A percentile compares a stretch with the other conserved stretches of the same genome.
phyloP scores from a whole-genome alignment of 768 basidiomycete genomes.

The Russula sp. region DNA sequence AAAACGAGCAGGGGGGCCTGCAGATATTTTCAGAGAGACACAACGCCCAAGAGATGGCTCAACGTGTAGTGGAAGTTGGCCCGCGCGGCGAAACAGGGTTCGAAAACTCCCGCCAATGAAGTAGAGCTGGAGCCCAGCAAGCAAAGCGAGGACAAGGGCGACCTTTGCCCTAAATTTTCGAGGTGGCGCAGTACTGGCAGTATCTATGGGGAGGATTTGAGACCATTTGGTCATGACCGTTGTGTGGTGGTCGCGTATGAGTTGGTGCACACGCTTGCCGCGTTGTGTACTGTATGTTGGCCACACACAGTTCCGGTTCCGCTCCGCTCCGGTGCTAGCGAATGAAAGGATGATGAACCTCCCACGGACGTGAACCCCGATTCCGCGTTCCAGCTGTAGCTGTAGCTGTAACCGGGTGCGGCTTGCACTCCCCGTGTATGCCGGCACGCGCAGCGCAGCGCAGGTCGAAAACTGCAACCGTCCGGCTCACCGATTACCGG shows the following conservation, averaged over 20 bases:
- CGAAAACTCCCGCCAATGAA: constrained; percentile 2
- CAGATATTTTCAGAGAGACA: constrained; percentile 34
- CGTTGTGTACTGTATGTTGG: background rate
- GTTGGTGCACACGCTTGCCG: background rate
- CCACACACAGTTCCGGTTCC: background rate
- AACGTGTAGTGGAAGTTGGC: constrained; percentile 9
- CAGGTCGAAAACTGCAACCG: too few relatives aligned
- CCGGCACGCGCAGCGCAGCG: background rate
- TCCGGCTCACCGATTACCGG: too few relatives aligned
- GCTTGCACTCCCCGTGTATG: background rate
- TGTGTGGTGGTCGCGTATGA: background rate
- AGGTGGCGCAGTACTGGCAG: background rate
- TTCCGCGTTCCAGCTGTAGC: background rate
- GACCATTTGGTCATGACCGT: constrained; percentile 13
- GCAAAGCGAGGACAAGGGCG: background rate
- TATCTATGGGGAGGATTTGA: background rate
- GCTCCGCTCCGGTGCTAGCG: background rate
- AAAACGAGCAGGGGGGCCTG: constrained; percentile 45
- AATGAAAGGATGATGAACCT: too few relatives aligned
- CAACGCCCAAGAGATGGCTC: constrained; percentile 31
- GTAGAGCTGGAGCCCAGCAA: constrained; percentile 12
- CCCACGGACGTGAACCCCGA: too few relatives aligned
- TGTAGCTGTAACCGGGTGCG: background rate
- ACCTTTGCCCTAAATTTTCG: constrained; percentile 8
- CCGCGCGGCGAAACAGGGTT: constrained; percentile 1